A percentile compares a stretch with the other conserved stretches of the same genome.
phyloP scores from a whole-genome alignment of 768 basidiomycete genomes.

The Daedaleopsis nitida region DNA sequence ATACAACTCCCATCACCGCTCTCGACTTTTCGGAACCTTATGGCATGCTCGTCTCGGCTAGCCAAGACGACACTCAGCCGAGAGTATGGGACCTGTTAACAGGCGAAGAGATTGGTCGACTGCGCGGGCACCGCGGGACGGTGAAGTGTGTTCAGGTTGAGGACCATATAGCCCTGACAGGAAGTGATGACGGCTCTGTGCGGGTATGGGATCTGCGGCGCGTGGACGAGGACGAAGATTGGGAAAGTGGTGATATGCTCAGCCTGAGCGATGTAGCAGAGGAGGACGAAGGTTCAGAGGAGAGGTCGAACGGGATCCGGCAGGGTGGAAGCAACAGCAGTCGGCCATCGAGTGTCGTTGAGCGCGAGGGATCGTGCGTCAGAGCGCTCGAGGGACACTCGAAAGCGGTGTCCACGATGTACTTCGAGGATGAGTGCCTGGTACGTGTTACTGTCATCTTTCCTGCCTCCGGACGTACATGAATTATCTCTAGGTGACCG shows the following conservation, averaged over 20 bases:
- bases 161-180: conserved; percentile 86
- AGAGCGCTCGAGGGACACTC: conserved; percentile 87
- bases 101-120: conserved; percentile 82
- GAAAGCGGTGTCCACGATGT: conserved; percentile 89
- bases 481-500: conserved; percentile 74
- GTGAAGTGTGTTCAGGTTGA: conserved; percentile 95
- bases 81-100: conserved; percentile 94
- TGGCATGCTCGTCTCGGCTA: conserved; percentile 87
- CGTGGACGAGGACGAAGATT: conserved; percentile 75
- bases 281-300: conserved; percentile 53
- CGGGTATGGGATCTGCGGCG: conserved; percentile 89
- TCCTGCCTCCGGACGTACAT: conserved; percentile 2
- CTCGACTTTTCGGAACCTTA: conserved; percentile 98
- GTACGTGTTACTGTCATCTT: conserved; percentile 47
- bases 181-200: conserved; percentile 83
- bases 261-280: conserved; percentile 64
- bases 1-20: conserved; percentile 79
- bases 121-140: conserved; percentile 77
- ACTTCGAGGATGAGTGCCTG: conserved; percentile 93
- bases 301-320: conserved; percentile 42
- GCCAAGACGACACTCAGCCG: conserved; percentile 83
- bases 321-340: conserved; percentile 34
- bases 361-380: conserved; percentile 64
- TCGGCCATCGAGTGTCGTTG: conserved; percentile 36
- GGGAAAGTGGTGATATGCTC: conserved; percentile 52